Base-by-base conservation (phyloP, 306 rosid genomes). In the Quillaja saponaria region DNA sequence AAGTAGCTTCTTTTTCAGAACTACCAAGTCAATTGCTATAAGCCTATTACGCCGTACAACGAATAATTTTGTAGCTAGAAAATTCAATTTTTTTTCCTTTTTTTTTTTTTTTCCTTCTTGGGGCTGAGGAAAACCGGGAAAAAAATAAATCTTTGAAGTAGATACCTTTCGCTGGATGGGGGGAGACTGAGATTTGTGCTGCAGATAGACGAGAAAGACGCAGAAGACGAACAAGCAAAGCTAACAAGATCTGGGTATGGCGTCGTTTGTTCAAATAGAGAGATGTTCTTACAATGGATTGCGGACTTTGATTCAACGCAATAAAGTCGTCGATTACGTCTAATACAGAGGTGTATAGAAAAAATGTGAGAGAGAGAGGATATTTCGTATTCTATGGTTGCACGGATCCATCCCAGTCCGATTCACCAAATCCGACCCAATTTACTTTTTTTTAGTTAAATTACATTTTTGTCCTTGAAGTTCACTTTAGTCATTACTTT, bases 171-270 rank as follows among this genome's bases (percentile, higher is more conserved):
- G 35, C 7, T 16, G 7, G 31, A 14, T 10, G 25, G 53, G 18
- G 35, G 8, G 15, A 16, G 17, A 14, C 0, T 8, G 28, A 14
- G 51, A 50, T 13, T 11, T 14, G 7, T 37, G 31, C 3, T 9
- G 17, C 39, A 13, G 34, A 38, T 49, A n/a, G 21, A 6, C 5
- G 33, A 63, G 10, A 41, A 40, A 12, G 25, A 13, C 7, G 15
- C 21, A 15, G 20, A 46, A 6, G 9, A 35, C 1, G 13, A 37
- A 13, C 10, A 19, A 16, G 58, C 0, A 12, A 17, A 63, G 14
- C 38, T 35, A 49, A 31, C 56, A 41, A 64, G 77, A 72, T 72
- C 71, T 57, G 49, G 18, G 59, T 34, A 63, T 3, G 16, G 10
- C 48, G 31, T 25, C 31, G 47, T 33, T 25, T 25, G 31, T 4